These are phyloP conservation scores for Cruciata laevipes DNA, from an alignment of 257 asterid species.

Conservation along the genomic window DNA sequence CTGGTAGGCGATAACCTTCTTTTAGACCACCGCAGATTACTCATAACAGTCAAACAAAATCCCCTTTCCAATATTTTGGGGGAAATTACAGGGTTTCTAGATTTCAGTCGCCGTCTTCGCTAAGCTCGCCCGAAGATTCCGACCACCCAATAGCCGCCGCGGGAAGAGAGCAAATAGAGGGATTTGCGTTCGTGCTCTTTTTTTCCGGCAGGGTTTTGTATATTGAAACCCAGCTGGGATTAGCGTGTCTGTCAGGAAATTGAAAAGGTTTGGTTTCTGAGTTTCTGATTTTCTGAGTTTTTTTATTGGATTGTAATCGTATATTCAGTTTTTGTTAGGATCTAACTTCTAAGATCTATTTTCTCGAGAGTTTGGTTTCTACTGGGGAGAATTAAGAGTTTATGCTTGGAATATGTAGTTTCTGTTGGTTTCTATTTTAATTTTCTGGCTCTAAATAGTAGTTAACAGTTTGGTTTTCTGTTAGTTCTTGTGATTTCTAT, in stretches of 20 bases:
- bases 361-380: not conserved
- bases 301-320: not conserved
- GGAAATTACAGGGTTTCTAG: slow-evolving; percentile 11
- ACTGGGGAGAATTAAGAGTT: not conserved
- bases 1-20: not conserved
- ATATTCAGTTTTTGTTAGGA: not conserved
- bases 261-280: slow-evolving; percentile 14
- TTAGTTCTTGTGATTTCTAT: no score
- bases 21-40: not conserved
- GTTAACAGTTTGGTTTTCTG: no score
- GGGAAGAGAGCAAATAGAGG: slow-evolving; percentile 8
- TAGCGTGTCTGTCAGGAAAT: not conserved
- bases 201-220: slow-evolving; percentile 1
- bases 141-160: slow-evolving; percentile 15
- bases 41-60: not conserved
- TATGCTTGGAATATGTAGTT: not conserved
- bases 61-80: slow-evolving; percentile 4
- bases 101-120: not conserved
- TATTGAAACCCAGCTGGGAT: slow-evolving; percentile 9
- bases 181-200: not conserved
- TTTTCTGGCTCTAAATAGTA: no score
- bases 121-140: slow-evolving; percentile 19
- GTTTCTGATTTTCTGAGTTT: not conserved
- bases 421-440: no score
- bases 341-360: not conserved